Base-by-base conservation (phyloP, 805 yeast species). In the Wickerhamiella occidentalis region DNA sequence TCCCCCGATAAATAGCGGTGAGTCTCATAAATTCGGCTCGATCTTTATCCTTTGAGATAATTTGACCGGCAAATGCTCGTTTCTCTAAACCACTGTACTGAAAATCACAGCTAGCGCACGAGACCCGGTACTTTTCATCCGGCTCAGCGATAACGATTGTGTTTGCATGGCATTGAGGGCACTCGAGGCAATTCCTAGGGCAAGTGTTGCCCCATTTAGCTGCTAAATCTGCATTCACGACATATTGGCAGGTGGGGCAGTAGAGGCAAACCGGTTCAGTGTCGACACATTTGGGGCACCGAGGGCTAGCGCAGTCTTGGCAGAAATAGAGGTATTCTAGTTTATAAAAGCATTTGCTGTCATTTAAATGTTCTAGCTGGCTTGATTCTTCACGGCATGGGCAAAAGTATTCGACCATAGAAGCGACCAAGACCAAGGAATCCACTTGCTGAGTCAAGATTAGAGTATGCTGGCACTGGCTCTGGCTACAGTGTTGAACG, bases 221-320 rank as follows among this genome's bases (percentile, higher is more conserved):
- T 2, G 67, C 65, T 4, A 55, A 46, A 6, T 55, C 47, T 22
- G 58, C 48, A 3, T 64, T 54, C 17, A 61, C 61, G 18, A 64
- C 67, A 48, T 57, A 55, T 25, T 66, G 50, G 50, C 72, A 68
- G 29, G 57, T 47, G 9, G 71, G 67, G 51, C 72, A 68, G 52
- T 48, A 68, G 48, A 61, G 51, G 25, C 59, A 49, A 6, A 61
- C 62, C 4, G 68, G 59, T 43, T 66, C 70, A 15, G 54, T 56
- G 15, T 58, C 61, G 1, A 65, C 59, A 49, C 72, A 68, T 18
- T 57, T 55, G 26, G 58, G 64, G 54, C 72, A 68, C 15, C 69
- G 51, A 12, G 66, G 40, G 8, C 66, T 53, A 19, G 48, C 55
- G 52, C 72, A 68, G n/a, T 50, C 50, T 22, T 58, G 62, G 52